Conservation (phyloP, 2,329 filamentous ascomycete genomes). For the Metarhizium album region DNA sequence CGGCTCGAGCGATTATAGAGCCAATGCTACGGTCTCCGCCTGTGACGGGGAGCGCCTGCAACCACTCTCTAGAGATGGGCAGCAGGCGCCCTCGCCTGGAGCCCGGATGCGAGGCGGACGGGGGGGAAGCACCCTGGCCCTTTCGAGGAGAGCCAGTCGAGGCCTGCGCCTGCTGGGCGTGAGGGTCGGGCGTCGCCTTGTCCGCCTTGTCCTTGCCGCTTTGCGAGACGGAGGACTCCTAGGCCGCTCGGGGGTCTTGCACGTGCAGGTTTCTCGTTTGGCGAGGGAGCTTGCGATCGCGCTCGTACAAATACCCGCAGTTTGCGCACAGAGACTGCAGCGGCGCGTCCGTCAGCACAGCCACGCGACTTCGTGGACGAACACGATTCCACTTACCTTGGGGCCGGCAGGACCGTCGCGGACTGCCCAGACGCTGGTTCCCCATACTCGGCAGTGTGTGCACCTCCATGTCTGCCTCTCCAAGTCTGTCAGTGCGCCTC, state of each 20-base stretch:
- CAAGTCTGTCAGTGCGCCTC: slow-evolving; percentile 58
- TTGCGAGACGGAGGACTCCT: slow-evolving; percentile 14
- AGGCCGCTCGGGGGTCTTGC: slow-evolving; percentile 15
- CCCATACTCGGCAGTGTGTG: slow-evolving; percentile 77
- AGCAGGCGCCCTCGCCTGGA: background rate
- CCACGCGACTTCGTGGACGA: background rate
- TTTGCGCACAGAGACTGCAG: slow-evolving; percentile 78
- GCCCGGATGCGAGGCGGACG: background rate
- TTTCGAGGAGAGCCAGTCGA: slow-evolving; percentile 5
- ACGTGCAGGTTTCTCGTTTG: slow-evolving; percentile 31
- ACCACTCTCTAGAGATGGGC: background rate
- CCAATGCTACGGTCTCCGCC: background rate
- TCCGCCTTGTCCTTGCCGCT: slow-evolving; percentile 12
- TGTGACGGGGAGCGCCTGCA: background rate
- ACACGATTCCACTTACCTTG: slow-evolving; percentile 48
- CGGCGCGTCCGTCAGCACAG: slow-evolving; percentile 9
- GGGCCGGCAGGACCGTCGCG: slow-evolving; percentile 79
- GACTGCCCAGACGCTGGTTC: slow-evolving; percentile 87
- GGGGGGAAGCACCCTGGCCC: background rate
- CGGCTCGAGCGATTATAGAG: background rate
- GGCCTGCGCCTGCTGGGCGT: slow-evolving; percentile 1
- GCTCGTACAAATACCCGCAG: slow-evolving; percentile 81
- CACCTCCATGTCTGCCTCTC: slow-evolving; percentile 84
- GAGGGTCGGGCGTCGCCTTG: slow-evolving; percentile 5
- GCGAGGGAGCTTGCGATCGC: slow-evolving; percentile 67